Evolutionary conservation across 1,284 basidiomycete species (phyloP).

Genomic region (Moesziomyces parantarcticus): DNA sequence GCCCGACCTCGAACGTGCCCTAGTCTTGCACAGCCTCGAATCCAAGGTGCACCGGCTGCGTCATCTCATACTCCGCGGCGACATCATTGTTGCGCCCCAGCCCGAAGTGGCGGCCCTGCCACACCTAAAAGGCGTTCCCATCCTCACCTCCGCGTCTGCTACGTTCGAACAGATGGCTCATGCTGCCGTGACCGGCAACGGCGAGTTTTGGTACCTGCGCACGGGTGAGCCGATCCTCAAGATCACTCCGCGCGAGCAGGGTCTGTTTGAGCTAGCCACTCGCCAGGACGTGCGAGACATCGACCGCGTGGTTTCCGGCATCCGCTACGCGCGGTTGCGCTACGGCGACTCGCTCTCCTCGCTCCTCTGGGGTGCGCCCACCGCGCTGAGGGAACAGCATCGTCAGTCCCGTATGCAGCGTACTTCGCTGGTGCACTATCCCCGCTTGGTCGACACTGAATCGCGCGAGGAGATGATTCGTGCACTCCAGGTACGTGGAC

Average conservation of each 20-base stretch:
- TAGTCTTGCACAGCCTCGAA: neutral
- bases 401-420: neutral
- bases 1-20: neutral
- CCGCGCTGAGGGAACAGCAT: neutral
- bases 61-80: neutral
- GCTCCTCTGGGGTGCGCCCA: neutral
- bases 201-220: slow-evolving; percentile 5
- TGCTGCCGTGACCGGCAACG: neutral
- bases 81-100: neutral
- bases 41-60: slow-evolving; percentile 1
- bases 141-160: neutral
- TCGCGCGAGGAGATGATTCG: slow-evolving; percentile 3
- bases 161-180: slow-evolving; percentile 12
- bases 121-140: slow-evolving; percentile 1
- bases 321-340: neutral
- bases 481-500: slow-evolving; percentile 9
- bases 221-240: neutral
- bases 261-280: neutral
- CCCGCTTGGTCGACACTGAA: neutral
- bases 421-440: neutral
- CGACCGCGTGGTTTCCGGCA: neutral
- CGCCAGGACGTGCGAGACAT: neutral
- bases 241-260: neutral
- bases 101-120: slow-evolving; percentile 1
- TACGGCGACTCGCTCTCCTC: slow-evolving; percentile 5